Evolutionary conservation across 257 asterid genomes (phyloP).

Genomic region (Ligustrum vulgare): DNA sequence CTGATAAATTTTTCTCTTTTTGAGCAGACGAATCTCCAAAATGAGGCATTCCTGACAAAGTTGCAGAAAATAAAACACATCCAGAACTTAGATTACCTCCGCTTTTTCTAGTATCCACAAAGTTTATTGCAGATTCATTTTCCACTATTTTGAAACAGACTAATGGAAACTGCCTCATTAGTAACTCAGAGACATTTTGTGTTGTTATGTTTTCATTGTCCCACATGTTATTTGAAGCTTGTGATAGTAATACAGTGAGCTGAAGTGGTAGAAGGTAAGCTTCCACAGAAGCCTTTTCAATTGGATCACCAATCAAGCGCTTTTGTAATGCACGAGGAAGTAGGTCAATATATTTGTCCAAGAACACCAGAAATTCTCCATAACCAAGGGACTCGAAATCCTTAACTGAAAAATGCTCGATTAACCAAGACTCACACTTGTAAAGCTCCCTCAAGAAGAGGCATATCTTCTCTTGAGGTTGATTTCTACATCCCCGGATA

Average conservation of each 20-base stretch:
- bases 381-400: constrained; percentile 78
- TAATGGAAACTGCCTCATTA: constrained; percentile 76
- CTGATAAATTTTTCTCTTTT: constrained; percentile 34
- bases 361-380: constrained; percentile 69
- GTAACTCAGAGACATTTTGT: constrained; percentile 51
- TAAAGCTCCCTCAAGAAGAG: constrained; percentile 58
- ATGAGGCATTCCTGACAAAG: constrained; percentile 44
- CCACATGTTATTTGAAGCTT: constrained; percentile 56
- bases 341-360: constrained; percentile 59
- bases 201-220: constrained; percentile 43
- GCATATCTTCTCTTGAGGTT: constrained; percentile 40
- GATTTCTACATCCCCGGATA: constrained; percentile 23
- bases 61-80: constrained; percentile 70
- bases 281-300: constrained; percentile 49
- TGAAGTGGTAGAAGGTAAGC: constrained; percentile 73
- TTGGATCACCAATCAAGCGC: constrained; percentile 40
- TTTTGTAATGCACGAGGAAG: constrained; percentile 55
- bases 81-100: constrained; percentile 37
- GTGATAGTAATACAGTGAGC: constrained; percentile 66
- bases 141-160: constrained; percentile 60
- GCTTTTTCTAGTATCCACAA: constrained; percentile 39
- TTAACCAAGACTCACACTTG: constrained; percentile 71
- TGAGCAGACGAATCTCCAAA: constrained; percentile 34
- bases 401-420: constrained; percentile 42
- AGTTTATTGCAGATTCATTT: constrained; percentile 34